These are phyloP conservation scores for Umbelopsis isabellina DNA, from an alignment of 192 early-diverging fungal species.

Conservation along the genomic window DNA sequence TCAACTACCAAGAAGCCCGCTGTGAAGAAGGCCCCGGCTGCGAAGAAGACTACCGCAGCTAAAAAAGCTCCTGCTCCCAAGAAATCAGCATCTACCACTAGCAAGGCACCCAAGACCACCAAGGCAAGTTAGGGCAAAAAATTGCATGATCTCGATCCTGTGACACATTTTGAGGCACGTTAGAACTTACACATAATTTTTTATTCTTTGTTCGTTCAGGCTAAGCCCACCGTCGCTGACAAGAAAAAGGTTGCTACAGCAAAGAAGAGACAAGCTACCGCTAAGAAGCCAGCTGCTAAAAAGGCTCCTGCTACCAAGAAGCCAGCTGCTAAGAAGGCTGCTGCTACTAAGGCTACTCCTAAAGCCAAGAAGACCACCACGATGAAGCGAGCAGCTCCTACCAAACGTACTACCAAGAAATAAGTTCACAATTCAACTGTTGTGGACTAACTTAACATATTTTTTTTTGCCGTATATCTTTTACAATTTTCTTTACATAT, in stretches of 20 bases:
- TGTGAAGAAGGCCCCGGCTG: constrained; percentile 53
- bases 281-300: constrained; percentile 55
- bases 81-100: constrained; percentile 44
- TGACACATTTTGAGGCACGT: constrained; percentile 13
- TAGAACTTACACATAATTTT: not conserved
- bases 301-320: constrained; percentile 52
- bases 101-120: constrained; percentile 50
- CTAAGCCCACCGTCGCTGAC: constrained; percentile 24
- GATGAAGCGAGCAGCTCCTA: constrained; percentile 45
- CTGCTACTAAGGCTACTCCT: constrained; percentile 32
- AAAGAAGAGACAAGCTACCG: constrained; percentile 19
- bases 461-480: no score
- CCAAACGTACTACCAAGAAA: constrained; percentile 44
- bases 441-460: no score
- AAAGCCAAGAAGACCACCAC: constrained; percentile 46
- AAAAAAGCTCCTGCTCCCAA: constrained; percentile 48
- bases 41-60: constrained; percentile 44
- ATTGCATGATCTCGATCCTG: constrained; percentile 5
- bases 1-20: constrained; percentile 51
- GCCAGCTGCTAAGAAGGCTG: constrained; percentile 55
- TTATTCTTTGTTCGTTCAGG: not conserved
- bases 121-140: constrained; percentile 28
- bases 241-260: constrained; percentile 17
- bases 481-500: no score
- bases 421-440: constrained; percentile 42